Base-by-base conservation (phyloP, 2,329 filamentous ascomycete species). In the Aspergillus spinulosporus region DNA sequence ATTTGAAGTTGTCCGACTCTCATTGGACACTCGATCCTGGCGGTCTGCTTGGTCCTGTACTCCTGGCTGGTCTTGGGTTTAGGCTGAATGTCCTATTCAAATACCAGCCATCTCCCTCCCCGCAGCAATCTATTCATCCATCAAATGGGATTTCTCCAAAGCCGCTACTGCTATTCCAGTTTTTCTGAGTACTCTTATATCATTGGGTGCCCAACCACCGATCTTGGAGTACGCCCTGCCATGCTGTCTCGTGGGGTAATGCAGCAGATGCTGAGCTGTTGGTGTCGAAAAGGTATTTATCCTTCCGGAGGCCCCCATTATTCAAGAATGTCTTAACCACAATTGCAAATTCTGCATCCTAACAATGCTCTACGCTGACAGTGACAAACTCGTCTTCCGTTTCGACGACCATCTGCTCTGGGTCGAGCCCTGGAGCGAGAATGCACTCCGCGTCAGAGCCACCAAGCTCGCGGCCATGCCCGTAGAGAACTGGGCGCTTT, bases 401-500 rank as follows among this genome's bases (percentile, higher is more conserved):
- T 74, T 72, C 53, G 73, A 75, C 43, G 72, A 71, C 52, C 71
- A 75, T 43, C 59, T 67, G 28, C 67, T 75, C 37, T 73, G 68
- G 67, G 68, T 76, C 37, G 65, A 75, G 53, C 67, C 72, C 45
- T 75, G 72, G 73, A 71, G 72, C 28, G 63, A 71, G 3, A 71
- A 75, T 61, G 72, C 73, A 9, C 63, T 76, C 12, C 72, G 73
- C 8, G 60, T 76, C 26, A 68, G 72, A 37, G 71, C 72, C 4
- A 75, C 73, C 4, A 73, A 70, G 58, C 65, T 67, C n/a, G 63
- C 70, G 4, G 64, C 63, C 28, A 69, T 75, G 59, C 72, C 73
- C 8, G 56, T 62, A 4, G 70, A 73, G 49, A 62, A 73, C 32
- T 75, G 73, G 72, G 73, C 73, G 4, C 64, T 75, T 7, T 61